These are phyloP conservation scores for Straminergon stramineum DNA, from an alignment of 225 moss, liverwort and hornwort genomes.

Conservation along the genomic window DNA sequence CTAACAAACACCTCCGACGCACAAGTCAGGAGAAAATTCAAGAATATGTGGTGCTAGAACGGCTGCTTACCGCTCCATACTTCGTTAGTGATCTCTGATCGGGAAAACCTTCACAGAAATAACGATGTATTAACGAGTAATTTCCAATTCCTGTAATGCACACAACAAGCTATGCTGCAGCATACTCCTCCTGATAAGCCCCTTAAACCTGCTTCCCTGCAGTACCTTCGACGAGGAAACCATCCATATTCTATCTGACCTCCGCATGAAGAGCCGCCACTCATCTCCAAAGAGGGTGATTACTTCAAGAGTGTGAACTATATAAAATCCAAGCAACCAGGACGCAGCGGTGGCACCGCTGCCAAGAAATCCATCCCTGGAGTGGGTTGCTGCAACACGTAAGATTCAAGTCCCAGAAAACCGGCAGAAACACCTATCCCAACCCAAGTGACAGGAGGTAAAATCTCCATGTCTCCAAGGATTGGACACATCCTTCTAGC, in stretches of 20 bases:
- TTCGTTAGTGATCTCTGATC: constrained; percentile 34
- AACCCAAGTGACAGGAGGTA: constrained; percentile 54
- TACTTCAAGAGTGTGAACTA: constrained; percentile 56
- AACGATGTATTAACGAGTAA: constrained; percentile 43
- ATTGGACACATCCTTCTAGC: constrained; percentile 53
- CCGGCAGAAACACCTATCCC: constrained; percentile 44
- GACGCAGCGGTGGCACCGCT: constrained; percentile 76
- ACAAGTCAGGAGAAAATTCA: background rate
- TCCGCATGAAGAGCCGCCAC: constrained; percentile 82
- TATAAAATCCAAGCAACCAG: constrained; percentile 43
- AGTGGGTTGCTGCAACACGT: constrained; percentile 44
- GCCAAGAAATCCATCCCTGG: constrained; percentile 45
- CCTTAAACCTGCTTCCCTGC: constrained; percentile 50
- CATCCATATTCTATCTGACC: constrained; percentile 68
- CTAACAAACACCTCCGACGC: background rate
- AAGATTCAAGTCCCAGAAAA: constrained; percentile 45
- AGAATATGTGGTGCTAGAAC: background rate
- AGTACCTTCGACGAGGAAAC: constrained; percentile 74
- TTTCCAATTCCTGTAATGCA: constrained; percentile 53
- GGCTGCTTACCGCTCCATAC: constrained; percentile 69
- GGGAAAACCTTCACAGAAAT: constrained; percentile 52
- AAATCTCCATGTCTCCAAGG: constrained; percentile 64
- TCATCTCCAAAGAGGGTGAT: constrained; percentile 80
- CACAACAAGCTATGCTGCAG: constrained; percentile 69
- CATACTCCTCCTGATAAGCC: constrained; percentile 53